Evolutionary conservation across 2,329 filamentous ascomycete species (phyloP).

Genomic region (Alternaria triticina): DNA sequence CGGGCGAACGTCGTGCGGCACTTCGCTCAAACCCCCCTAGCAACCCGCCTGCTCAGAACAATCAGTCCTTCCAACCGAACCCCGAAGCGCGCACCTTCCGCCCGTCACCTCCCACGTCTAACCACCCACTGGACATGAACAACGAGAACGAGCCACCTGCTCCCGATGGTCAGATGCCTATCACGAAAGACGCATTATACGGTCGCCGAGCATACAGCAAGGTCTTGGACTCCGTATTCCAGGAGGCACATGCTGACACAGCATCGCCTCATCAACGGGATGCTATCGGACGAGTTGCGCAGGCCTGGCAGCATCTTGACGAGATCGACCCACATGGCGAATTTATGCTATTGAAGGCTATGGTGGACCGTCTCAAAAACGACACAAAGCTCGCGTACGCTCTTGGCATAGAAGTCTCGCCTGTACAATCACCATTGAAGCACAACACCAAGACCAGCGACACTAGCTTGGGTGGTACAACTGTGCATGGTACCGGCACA

Average conservation of each 20-base stretch:
- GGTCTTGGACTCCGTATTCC: constrained; percentile 80
- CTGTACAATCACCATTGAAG: constrained; percentile 32
- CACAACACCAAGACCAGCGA: constrained; percentile 43
- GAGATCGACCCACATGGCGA: constrained; percentile 88
- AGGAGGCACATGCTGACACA: constrained; percentile 86
- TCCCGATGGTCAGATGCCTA: constrained; percentile 58
- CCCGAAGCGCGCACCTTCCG: constrained; percentile 47
- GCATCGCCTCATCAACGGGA: constrained; percentile 75
- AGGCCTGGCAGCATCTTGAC: constrained; percentile 85
- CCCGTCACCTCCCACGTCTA: constrained; percentile 42
- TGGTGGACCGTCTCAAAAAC: constrained; percentile 74
- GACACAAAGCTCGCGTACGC: constrained; percentile 68
- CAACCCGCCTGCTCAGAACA: constrained; percentile 15
- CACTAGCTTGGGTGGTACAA: constrained; percentile 41
- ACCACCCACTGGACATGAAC: constrained; percentile 37
- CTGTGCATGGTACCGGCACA: constrained; percentile 42
- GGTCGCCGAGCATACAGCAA: constrained; percentile 83
- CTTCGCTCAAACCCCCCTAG: constrained; percentile 39
- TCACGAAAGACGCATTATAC: constrained; percentile 78
- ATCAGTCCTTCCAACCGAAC: constrained; percentile 43
- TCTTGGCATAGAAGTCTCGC: constrained; percentile 48
- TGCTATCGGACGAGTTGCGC: constrained; percentile 79
- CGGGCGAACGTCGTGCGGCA: constrained; percentile 54
- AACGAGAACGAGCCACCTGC: constrained; percentile 69
- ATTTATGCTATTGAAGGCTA: constrained; percentile 79